A percentile compares a stretch with the other conserved stretches of the same genome.
Evolutionary conservation across 116 monocot species (phyloP).

Genomic region (Trichopus zeylanicus): DNA sequence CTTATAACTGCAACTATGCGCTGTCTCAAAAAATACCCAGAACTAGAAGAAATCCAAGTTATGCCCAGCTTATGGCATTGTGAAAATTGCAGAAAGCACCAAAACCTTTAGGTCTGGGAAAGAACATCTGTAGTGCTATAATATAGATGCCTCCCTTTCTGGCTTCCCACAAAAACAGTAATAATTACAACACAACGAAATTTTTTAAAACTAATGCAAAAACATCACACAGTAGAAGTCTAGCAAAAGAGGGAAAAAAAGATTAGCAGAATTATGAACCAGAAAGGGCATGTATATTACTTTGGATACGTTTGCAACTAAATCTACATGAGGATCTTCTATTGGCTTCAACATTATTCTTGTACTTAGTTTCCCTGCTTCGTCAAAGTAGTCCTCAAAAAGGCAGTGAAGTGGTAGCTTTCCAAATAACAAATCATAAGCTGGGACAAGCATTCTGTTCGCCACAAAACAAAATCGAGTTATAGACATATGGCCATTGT

Average conservation of each 20-base stretch:
- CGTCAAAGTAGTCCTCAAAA: conserved; percentile 86
- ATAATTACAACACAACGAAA: too few species aligned
- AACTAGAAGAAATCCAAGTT: too few species aligned
- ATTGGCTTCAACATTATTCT: conserved; percentile 86
- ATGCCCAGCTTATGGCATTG: too few species aligned
- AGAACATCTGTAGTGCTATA: too few species aligned
- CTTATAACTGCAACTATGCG: background rate
- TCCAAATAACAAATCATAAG: conserved; percentile 84
- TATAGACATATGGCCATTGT: background rate
- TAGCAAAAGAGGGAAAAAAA: background rate
- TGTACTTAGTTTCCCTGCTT: conserved; percentile 42
- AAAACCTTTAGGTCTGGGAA: too few species aligned
- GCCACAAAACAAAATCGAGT: conserved; percentile 2
- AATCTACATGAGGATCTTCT: conserved; percentile 88
- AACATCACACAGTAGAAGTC: too few species aligned
- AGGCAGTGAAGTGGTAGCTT: conserved; percentile 72
- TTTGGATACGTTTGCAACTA: conserved; percentile 72
- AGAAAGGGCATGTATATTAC: background rate
- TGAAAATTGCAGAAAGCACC: too few species aligned
- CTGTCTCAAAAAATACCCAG: too few species aligned
- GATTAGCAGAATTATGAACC: background rate
- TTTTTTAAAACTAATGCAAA: too few species aligned
- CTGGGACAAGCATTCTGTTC: conserved; percentile 79
- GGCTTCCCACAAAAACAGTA: too few species aligned
- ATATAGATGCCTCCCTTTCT: too few species aligned